Evolutionary conservation across 2,329 filamentous ascomycete species (phyloP).

Genomic region (Pseudogymnoascus sp.): DNA sequence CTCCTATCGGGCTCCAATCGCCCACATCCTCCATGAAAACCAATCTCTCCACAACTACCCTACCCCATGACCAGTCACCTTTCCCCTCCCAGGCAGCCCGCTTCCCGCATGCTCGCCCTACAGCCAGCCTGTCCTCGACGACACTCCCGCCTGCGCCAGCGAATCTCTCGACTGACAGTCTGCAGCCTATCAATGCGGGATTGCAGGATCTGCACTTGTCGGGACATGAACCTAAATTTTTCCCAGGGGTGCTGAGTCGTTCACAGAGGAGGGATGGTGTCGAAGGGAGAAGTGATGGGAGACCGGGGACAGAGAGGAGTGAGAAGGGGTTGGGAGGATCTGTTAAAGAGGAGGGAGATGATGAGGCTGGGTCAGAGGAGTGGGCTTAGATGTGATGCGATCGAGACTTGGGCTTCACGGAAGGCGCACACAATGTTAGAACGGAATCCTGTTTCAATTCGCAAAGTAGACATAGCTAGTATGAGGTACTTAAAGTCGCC

Average conservation of each 20-base stretch:
- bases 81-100: conserved; percentile 28
- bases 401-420: background rate
- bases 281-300: background rate
- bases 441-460: background rate
- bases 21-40: conserved; percentile 28
- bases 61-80: conserved; percentile 19
- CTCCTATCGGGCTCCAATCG: conserved; percentile 15
- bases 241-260: conserved; percentile 58
- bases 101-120: conserved; percentile 16
- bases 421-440: background rate
- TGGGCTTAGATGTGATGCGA: background rate
- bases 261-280: conserved; percentile 18
- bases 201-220: conserved; percentile 40
- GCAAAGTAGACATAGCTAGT: background rate
- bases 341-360: background rate
- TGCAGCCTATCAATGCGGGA: conserved; percentile 31
- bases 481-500: background rate
- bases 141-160: conserved; percentile 10
- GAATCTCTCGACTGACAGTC: conserved; percentile 26
- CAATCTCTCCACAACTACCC: conserved; percentile 22
- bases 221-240: conserved; percentile 56
- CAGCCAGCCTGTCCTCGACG: conserved; percentile 8
- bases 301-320: background rate
- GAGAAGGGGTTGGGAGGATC: background rate
- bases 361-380: background rate